phyloP scores from a whole-genome alignment of 2,329 filamentous ascomycete genomes.

The Paecilomyces sp. region DNA sequence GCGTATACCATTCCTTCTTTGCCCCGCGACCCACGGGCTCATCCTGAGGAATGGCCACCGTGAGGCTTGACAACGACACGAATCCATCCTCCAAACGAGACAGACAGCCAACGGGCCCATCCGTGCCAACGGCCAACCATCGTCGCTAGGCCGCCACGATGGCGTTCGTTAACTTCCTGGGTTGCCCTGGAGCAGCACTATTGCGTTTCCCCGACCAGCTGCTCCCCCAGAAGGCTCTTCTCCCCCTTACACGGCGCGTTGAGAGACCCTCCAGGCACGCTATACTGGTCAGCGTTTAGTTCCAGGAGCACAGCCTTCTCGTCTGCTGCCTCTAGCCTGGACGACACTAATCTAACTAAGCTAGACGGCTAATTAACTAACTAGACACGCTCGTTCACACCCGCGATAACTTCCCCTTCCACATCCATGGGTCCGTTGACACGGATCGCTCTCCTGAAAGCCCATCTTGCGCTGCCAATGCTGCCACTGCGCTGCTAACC shows the following conservation, averaged over 20 bases:
- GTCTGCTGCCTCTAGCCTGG: too few relatives aligned
- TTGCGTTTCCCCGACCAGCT: neutral
- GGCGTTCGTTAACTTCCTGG: neutral
- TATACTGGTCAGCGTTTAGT: neutral
- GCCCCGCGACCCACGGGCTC: neutral
- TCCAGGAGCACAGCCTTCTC: neutral
- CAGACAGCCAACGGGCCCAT: neutral
- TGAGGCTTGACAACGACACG: neutral
- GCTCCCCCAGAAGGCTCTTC: neutral
- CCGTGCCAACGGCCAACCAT: neutral
- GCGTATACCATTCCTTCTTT: neutral
- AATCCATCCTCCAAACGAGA: neutral
- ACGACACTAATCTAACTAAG: too few relatives aligned
- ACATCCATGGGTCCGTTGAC: slow-evolving; percentile 4
- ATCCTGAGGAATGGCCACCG: neutral
- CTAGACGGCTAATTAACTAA: too few relatives aligned
- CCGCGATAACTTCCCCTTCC: slow-evolving; percentile 5
- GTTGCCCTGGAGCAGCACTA: neutral
- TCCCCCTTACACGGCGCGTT: neutral
- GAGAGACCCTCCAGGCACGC: neutral
- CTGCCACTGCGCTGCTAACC: neutral
- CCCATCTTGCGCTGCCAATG: neutral
- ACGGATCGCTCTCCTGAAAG: neutral
- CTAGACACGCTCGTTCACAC: neutral
- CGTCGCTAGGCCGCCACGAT: neutral